Evolutionary conservation across 495 filamentous ascomycete species (phyloP).

Genomic region (Thermothielavioides terrestris): DNA sequence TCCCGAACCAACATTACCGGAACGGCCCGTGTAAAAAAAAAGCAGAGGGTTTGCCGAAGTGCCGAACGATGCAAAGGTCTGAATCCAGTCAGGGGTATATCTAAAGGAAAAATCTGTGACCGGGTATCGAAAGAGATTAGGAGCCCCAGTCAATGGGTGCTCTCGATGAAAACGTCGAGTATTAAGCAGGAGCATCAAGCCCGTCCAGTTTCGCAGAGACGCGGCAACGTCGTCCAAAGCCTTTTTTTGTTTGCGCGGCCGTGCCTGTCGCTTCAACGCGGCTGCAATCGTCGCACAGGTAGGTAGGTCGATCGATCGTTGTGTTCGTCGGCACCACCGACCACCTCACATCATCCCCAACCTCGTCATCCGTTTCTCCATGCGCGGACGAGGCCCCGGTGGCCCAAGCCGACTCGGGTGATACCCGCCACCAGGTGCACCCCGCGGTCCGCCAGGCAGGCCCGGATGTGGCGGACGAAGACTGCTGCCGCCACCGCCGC

Average conservation of each 20-base stretch:
- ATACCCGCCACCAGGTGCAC: background rate
- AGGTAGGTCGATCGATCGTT: too few species aligned
- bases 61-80: constrained; percentile 1
- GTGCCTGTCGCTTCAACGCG: too few species aligned
- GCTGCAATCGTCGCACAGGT: too few species aligned
- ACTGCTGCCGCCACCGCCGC: background rate
- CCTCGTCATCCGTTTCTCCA: constrained; percentile 73
- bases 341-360: constrained; percentile 73
- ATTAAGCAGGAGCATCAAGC: constrained; percentile 5
- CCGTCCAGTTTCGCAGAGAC: constrained; percentile 4
- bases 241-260: too few species aligned
- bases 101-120: constrained; percentile 2
- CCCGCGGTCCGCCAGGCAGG: constrained; percentile 2
- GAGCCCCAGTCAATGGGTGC: constrained; percentile 9
- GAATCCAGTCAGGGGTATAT: constrained; percentile 11
- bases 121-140: constrained; percentile 1
- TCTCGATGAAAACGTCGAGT: background rate
- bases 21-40: background rate
- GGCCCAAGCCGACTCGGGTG: constrained; percentile 14
- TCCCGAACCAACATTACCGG: constrained; percentile 1
- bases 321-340: background rate
- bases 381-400: constrained; percentile 25
- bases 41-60: background rate
- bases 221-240: too few species aligned
- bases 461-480: background rate